Percentiles rank a stretch among this genome's conserved stretches.
Evolutionary conservation across 2,329 filamentous ascomycete genomes (phyloP).

Genomic region (Sclerotinia minor): DNA sequence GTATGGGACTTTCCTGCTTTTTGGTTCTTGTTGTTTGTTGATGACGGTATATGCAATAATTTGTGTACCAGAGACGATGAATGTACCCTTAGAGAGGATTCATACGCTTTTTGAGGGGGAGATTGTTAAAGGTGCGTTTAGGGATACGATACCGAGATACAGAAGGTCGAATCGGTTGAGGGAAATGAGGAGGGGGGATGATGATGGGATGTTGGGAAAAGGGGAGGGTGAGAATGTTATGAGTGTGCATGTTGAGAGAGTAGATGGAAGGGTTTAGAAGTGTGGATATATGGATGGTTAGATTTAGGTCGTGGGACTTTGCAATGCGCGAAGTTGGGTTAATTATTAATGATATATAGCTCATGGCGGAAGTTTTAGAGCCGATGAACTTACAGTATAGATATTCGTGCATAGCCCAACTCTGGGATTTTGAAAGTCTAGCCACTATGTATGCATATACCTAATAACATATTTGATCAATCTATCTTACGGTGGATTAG

Average conservation of each 20-base stretch:
- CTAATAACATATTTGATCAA: too few relatives aligned
- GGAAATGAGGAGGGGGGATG: slow-evolving; percentile 14
- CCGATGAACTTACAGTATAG: too few relatives aligned
- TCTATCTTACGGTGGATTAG: too few relatives aligned
- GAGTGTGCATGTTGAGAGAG: slow-evolving; percentile 1
- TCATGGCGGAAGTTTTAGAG: too few relatives aligned
- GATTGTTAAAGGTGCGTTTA: slow-evolving; percentile 5
- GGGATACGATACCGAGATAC: slow-evolving; percentile 19
- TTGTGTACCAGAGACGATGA: slow-evolving; percentile 64
- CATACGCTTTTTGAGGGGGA: slow-evolving; percentile 35
- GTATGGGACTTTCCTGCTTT: slow-evolving; percentile 36
- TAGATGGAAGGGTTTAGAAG: background rate
- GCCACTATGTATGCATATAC: too few relatives aligned
- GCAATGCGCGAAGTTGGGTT: accelerated
- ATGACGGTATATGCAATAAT: slow-evolving; percentile 28
- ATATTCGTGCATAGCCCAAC: too few relatives aligned
- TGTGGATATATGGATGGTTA: accelerated
- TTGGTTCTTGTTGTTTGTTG: slow-evolving; percentile 26
- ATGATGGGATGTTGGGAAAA: background rate
- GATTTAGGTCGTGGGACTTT: too few relatives aligned
- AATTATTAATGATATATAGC: background rate
- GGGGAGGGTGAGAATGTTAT: background rate
- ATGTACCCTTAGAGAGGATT: slow-evolving; percentile 63
- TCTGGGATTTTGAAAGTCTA: too few relatives aligned
- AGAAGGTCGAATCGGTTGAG: slow-evolving; percentile 11